Evolutionary conservation across 441 rosid species (phyloP).

Genomic region (Syzygium malaccense): DNA sequence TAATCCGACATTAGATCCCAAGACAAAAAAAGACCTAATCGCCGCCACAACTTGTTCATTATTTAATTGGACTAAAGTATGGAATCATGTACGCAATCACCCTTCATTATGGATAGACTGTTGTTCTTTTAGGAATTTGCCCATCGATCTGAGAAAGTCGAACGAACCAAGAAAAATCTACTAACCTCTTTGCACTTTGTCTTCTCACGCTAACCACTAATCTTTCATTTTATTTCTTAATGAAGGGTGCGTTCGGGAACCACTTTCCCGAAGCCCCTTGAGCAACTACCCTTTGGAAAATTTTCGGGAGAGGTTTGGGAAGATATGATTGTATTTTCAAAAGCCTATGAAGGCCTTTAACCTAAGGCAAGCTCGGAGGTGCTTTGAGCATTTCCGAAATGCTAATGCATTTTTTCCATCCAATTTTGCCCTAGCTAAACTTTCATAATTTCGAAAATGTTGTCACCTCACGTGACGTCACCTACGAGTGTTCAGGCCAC

Average conservation of each 20-base stretch:
- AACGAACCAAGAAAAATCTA: neutral
- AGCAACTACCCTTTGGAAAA: neutral
- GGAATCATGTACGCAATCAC: neutral
- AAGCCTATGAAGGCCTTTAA: neutral
- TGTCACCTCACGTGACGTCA: rapidly evolving
- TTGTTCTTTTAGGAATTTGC: neutral
- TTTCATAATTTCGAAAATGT: neutral
- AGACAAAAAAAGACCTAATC: neutral
- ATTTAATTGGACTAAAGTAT: neutral
- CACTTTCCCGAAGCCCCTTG: neutral
- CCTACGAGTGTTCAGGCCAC: neutral
- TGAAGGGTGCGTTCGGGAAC: neutral
- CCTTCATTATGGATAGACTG: neutral
- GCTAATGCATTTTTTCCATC: neutral
- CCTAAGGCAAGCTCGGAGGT: neutral
- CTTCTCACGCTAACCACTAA: neutral
- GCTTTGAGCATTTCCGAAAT: neutral
- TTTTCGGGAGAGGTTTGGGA: too few relatives aligned
- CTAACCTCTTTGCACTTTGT: neutral
- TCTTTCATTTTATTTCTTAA: neutral
- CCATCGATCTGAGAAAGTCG: neutral
- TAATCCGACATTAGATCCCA: neutral
- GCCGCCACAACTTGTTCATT: neutral
- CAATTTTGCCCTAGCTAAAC: neutral
- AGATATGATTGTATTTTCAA: neutral